Evolutionary conservation across 768 basidiomycete species (phyloP), one percentile per base, ranked within the genome.

Genomic region (Lyophyllum atratum): DNA sequence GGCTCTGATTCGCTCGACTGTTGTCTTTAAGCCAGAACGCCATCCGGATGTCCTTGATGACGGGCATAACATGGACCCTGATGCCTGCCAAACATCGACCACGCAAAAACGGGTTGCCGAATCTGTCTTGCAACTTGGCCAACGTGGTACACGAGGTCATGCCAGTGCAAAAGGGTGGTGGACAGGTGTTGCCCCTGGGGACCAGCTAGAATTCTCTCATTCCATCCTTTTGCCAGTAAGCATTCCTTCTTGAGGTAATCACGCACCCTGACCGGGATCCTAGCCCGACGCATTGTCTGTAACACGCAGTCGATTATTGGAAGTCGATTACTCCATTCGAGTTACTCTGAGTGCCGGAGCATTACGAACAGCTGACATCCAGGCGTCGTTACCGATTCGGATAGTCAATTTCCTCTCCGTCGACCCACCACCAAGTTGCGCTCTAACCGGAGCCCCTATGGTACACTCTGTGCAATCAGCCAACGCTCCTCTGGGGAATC

Each of bases 101-200:
- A 80, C 74, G 17, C 74, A 78, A 51, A 90, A 88, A 68, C 79
- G 84, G 59, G 77, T 95, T 1, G 82, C 86, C 1, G 85, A 86
- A 64, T 80, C 83, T 29, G 75, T 75, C 4, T 77, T 96, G 25
- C 84, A 86, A 62, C 84, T 86, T 67, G 84, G 86, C 6, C 82
- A 87, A 48, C 79, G 79, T 39, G 82, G 81, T 25, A 71, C 84
- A 7, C 81, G 82, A 59, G 89, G 90, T 2, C 81, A 85, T 66
- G 90, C 88, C 10, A 93, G 89, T 40, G 89, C 86, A 22, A 87
- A 85, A 64, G 94, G 93, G 1, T 96, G 92, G 90, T 96, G 94
- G 93, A 79, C 84, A 5, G 95, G 95, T 8, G 85, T 95, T 6
- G 72, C 76, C 14, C 75, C 88, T 3, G 84, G 85, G 1, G 83